Evolutionary conservation across 495 filamentous ascomycete species (phyloP).

Genomic region (Penicillium subrubescens): DNA sequence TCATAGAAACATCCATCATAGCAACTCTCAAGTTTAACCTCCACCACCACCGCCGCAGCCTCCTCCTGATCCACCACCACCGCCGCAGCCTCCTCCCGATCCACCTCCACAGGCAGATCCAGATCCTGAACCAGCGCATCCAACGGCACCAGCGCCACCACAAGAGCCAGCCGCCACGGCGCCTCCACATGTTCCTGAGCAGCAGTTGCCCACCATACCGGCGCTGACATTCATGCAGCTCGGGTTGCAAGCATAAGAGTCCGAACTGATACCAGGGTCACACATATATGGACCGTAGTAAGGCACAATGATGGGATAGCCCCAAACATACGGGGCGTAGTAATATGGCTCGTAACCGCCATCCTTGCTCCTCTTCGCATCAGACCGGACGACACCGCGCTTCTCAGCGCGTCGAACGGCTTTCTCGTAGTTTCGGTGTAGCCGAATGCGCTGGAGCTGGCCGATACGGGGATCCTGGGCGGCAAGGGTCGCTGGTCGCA

Average conservation of each 20-base stretch:
- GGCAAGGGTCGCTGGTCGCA: conserved; percentile 29
- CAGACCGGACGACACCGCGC: conserved; percentile 45
- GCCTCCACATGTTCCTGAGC: conserved; percentile 52
- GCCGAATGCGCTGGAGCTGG: conserved; percentile 23
- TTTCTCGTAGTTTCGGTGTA: conserved; percentile 60
- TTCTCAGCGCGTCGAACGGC: conserved; percentile 62
- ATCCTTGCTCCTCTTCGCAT: conserved; percentile 36
- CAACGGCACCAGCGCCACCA: conserved; percentile 44
- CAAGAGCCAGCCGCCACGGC: conserved; percentile 56
- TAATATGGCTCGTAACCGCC: conserved; percentile 34
- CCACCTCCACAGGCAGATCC: conserved; percentile 40
- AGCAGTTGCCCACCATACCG: conserved; percentile 50
- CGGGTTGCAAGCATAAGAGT: conserved; percentile 47
- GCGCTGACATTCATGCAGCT: conserved; percentile 44
- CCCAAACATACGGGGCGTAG: conserved; percentile 39
- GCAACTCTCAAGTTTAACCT: background rate
- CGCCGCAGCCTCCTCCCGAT: conserved; percentile 1
- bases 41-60: conserved; percentile 19
- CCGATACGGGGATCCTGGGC: conserved; percentile 10
- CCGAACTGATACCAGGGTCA: conserved; percentile 47
- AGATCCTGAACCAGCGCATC: conserved; percentile 38
- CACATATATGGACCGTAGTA: conserved; percentile 56
- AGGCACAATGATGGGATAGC: conserved; percentile 52
- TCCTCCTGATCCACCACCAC: conserved; percentile 30
- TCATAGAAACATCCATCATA: background rate